Conservation (phyloP, 371 early-diverging fungal species). For the Mucor saturninus region DNA sequence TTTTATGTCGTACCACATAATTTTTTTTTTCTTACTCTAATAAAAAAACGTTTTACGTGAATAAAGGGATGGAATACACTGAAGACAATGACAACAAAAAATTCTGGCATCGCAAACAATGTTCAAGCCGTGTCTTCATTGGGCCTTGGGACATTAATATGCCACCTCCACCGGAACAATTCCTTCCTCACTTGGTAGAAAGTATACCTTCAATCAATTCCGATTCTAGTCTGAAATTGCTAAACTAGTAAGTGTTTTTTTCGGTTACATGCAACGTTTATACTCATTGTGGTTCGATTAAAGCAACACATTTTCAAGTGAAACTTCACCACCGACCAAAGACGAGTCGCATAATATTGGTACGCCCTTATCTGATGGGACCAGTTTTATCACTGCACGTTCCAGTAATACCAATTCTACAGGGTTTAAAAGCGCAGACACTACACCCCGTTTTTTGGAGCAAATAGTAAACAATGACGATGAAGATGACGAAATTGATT, state of each 20-base stretch:
- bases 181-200: not conserved
- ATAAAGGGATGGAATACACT: too few species aligned
- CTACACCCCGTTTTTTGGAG: not conserved
- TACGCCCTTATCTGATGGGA: conserved; percentile 20
- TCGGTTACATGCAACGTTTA: not conserved
- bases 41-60: too few species aligned
- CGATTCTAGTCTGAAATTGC: conserved; percentile 3
- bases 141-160: conserved; percentile 38
- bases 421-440: conserved; percentile 1
- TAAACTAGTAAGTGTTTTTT: not conserved
- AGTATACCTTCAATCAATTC: conserved; percentile 1
- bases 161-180: conserved; percentile 8
- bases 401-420: conserved; percentile 6
- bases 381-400: conserved; percentile 24
- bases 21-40: too few species aligned
- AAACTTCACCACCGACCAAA: not conserved
- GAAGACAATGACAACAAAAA: not conserved
- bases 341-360: not conserved
- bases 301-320: too few species aligned
- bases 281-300: not conserved
- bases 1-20: too few species aligned
- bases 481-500: conserved; percentile 18
- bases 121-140: conserved; percentile 33
- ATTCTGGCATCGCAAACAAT: conserved; percentile 27
- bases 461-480: not conserved